Evolutionary conservation across 2,329 filamentous ascomycete genomes (phyloP).

Genomic region (Colletotrichum navitas): DNA sequence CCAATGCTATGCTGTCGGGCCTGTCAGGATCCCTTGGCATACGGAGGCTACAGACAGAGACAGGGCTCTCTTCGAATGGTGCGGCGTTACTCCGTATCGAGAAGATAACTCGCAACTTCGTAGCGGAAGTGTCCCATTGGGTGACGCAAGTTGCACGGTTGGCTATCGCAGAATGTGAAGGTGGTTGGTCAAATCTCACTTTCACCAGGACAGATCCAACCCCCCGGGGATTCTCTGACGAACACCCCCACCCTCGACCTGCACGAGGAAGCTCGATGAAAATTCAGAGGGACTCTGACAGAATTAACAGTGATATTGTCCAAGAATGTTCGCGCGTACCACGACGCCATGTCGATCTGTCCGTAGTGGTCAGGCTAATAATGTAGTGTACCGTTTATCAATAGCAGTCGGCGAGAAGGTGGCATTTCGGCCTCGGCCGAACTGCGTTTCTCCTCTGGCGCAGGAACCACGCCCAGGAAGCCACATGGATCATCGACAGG

Average conservation of each 20-base stretch:
- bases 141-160: not conserved
- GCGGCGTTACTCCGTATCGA: constrained; percentile 28
- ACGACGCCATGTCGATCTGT: not conserved
- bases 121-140: constrained; percentile 14
- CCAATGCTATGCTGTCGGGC: constrained; percentile 24
- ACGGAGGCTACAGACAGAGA: not conserved
- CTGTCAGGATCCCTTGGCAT: constrained; percentile 12
- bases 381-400: not conserved
- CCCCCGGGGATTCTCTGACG: too few species aligned
- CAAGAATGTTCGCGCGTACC: not conserved
- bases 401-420: not conserved
- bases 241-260: not conserved
- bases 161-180: not conserved
- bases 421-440: not conserved
- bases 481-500: not conserved
- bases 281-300: not conserved
- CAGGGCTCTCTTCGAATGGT: not conserved
- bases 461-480: constrained; percentile 6
- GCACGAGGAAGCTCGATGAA: not conserved
- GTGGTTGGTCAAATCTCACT: not conserved
- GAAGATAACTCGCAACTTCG: constrained; percentile 18
- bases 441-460: not conserved
- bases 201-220: not conserved
- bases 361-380: too few species aligned
- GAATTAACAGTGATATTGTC: not conserved